Base-by-base conservation (phyloP, 257 asterid species). In the Anisodus tanguticus region DNA sequence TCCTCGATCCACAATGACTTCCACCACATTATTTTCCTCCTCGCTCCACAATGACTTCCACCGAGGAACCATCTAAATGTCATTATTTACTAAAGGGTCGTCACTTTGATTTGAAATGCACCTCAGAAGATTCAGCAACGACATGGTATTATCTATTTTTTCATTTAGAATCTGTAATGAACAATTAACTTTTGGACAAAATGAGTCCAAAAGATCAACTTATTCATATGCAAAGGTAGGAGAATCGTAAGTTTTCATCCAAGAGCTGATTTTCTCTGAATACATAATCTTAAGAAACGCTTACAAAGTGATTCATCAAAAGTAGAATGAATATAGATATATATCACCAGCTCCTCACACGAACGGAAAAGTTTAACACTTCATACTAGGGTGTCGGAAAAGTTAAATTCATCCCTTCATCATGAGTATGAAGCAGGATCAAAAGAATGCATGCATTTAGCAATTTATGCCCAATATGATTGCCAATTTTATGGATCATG, bases 371-470 rank as follows among this genome's bases (percentile, higher is more conserved):
- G 60, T 22, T 69, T 6, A 49, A 49, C 8, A 11, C 17, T 71
- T 71, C 58, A 71, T 41, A 45, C 17, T 17, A 9, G 39, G 79
- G 13, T 19, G 37, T 71, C 17, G 3, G 37, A 71, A n/a, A 45
- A 43, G 79, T 45, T 71, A 22, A 49, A 51, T 7, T 49, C 81
- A 76, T 15, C 81, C 81, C 47, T 22, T 26, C 41, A 74, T 62
- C 62, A 51, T 26, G 63, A 51, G 81, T 26, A 51, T 15, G 64
- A 77, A 47, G 64, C 64, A 22, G 13, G 63, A 57, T 7, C 3
- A 51, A 77, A 22, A 7, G 47, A 77, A 4, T 76, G 45, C 63
- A 15, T 66, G 4, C 26, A 31, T 74, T 74, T 51, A 74, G 45
- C 2, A 51, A 51, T 26, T 22, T 74, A 74, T 74, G 8, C 45